Evolutionary conservation across 2,329 filamentous ascomycete species (phyloP).

Genomic region (Juglanconis juglandina): DNA sequence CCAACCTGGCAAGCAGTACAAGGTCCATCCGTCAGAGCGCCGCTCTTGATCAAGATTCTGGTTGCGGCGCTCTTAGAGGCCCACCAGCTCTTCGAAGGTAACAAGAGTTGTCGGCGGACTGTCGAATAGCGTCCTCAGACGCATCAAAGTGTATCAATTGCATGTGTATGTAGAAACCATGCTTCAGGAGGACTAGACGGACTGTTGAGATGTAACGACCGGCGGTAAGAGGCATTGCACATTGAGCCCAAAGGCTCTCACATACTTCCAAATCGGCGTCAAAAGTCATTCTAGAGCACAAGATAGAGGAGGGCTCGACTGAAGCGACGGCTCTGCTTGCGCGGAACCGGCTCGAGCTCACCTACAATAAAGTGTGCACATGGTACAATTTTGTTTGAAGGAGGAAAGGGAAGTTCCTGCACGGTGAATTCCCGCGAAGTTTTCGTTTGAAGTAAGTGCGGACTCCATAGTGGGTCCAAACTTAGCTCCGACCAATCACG

Average conservation of each 20-base stretch:
- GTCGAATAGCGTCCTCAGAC: too few species aligned
- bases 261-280: constrained; percentile 72
- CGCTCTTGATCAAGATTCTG: too few species aligned
- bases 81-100: too few species aligned
- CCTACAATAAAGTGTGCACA: constrained; percentile 70
- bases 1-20: too few species aligned
- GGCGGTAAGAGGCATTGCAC: constrained; percentile 69
- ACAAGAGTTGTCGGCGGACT: too few species aligned
- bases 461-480: constrained; percentile 13
- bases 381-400: constrained; percentile 57
- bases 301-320: constrained; percentile 70
- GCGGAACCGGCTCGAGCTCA: constrained; percentile 53
- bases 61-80: too few species aligned
- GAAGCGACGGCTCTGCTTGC: constrained; percentile 38
- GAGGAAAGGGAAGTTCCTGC: constrained; percentile 30
- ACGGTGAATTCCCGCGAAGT: constrained; percentile 22
- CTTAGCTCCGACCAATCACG: constrained; percentile 36
- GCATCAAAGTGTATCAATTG: neutral
- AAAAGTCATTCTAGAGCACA: constrained; percentile 60
- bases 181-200: neutral
- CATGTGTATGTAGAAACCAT: neutral
- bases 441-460: constrained; percentile 3
- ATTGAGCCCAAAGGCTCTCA: constrained; percentile 56
- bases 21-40: too few species aligned
- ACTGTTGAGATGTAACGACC: constrained; percentile 59